Conservation (phyloP, 2,329 filamentous ascomycete species). For the Grosmannia huntii region DNA sequence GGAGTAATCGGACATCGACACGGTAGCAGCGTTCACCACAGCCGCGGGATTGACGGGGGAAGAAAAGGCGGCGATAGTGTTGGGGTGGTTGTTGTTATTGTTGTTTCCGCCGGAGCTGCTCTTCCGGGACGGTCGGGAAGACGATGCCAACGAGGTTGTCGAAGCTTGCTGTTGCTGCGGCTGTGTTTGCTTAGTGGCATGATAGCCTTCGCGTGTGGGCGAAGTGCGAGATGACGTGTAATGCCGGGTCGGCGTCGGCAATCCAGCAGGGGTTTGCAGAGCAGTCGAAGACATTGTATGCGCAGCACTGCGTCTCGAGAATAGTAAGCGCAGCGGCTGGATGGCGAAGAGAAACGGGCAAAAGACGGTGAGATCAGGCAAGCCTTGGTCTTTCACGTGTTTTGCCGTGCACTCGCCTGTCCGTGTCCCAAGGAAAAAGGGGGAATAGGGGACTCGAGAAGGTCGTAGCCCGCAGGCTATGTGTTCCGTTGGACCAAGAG, state of each 20-base stretch:
- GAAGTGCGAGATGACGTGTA: conserved; percentile 40
- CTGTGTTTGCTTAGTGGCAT: conserved; percentile 34
- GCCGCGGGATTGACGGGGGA: conserved; percentile 24
- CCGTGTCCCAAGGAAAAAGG: not conserved
- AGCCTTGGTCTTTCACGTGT: not conserved
- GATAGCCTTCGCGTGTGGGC: conserved; percentile 41
- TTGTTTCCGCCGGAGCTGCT: conserved; percentile 32
- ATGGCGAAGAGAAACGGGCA: not conserved
- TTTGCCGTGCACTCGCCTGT: not conserved
- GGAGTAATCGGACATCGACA: conserved; percentile 24
- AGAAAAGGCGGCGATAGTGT: conserved; percentile 31
- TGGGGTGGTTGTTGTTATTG: conserved; percentile 1
- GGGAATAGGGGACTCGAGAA: not conserved
- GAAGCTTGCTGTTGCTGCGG: not conserved
- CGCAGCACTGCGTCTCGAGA: conserved; percentile 4
- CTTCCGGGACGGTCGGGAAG: conserved; percentile 40
- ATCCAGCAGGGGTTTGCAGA: conserved; percentile 38
- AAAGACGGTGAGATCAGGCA: conserved; percentile 3
- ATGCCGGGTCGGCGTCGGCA: conserved; percentile 37
- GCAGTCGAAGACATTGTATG: conserved; percentile 49
- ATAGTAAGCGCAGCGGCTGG: not conserved
- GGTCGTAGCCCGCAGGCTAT: not conserved
- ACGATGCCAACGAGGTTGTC: conserved; percentile 34
- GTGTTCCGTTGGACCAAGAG: not conserved
- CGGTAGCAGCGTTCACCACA: conserved; percentile 18